Evolutionary conservation across 805 yeast species (phyloP).

Genomic region (Jamesozyma gamospora): DNA sequence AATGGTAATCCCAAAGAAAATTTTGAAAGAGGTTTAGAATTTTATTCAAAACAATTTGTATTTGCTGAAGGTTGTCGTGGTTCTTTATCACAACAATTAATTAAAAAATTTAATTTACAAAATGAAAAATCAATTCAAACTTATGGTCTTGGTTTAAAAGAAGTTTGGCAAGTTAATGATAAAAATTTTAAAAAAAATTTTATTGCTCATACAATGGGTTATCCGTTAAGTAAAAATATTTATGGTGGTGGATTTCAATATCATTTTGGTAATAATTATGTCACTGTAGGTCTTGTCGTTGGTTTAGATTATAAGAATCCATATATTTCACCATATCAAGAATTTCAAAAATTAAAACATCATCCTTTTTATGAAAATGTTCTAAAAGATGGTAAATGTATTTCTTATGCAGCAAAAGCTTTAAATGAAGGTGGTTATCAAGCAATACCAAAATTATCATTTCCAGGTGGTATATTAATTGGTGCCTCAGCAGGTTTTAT

Average conservation of each 20-base stretch:
- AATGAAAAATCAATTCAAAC: constrained; percentile 61
- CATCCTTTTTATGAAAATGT: constrained; percentile 76
- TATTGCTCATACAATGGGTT: constrained; percentile 84
- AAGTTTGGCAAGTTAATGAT: constrained; percentile 90
- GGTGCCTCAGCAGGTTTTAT: constrained; percentile 96
- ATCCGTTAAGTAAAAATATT: constrained; percentile 59
- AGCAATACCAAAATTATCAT: constrained; percentile 77
- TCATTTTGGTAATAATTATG: constrained; percentile 90
- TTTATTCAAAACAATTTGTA: constrained; percentile 80
- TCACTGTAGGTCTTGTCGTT: constrained; percentile 85
- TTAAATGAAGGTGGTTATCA: constrained; percentile 96
- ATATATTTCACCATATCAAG: constrained; percentile 89
- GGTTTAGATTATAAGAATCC: constrained; percentile 95
- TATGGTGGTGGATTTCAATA: constrained; percentile 98
- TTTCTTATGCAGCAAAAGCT: constrained; percentile 92
- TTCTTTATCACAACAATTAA: constrained; percentile 69
- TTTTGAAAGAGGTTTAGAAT: constrained; percentile 97
- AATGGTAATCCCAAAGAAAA: constrained; percentile 66
- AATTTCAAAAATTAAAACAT: constrained; percentile 86
- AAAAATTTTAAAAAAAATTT: constrained; percentile 71
- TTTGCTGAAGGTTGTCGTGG: constrained; percentile 99
- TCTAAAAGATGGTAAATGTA: constrained; percentile 81
- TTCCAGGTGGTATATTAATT: constrained; percentile 93
- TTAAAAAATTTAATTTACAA: constrained; percentile 59
- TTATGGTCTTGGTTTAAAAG: constrained; percentile 92